Conservation (phyloP, 805 yeast species). For the Candida suzukii region DNA sequence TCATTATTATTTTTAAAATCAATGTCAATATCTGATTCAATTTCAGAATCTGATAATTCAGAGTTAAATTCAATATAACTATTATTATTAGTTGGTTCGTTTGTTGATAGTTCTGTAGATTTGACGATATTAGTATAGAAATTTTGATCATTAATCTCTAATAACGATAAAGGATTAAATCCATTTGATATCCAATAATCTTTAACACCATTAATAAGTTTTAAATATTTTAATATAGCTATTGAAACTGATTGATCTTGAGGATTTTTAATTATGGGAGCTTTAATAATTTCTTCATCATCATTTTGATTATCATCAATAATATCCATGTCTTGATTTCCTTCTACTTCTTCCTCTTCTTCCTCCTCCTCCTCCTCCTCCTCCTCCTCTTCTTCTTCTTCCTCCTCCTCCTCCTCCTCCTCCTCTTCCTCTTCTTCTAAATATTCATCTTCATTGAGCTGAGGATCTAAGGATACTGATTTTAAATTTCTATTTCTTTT, state of each 20-base stretch:
- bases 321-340: too few relatives aligned
- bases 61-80: background rate
- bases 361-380: constrained; percentile 8
- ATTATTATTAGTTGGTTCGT: background rate
- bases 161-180: constrained; percentile 9
- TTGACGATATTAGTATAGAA: constrained; percentile 9
- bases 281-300: background rate
- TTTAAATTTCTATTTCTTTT: constrained; percentile 1
- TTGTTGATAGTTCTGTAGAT: background rate
- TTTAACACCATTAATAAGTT: background rate
- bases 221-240: background rate
- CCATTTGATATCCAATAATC: constrained; percentile 5
- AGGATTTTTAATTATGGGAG: background rate
- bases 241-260: background rate
- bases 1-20: too few relatives aligned
- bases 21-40: constrained; percentile 3
- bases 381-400: constrained; percentile 12
- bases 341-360: constrained; percentile 13
- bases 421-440: constrained; percentile 13
- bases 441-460: constrained; percentile 5
- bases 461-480: background rate
- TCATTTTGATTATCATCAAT: background rate
- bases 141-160: constrained; percentile 13
- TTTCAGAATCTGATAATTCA: constrained; percentile 1
- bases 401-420: constrained; percentile 7